These are phyloP conservation scores for Sungouiella blattae DNA, from an alignment of 805 yeast genomes.

Conservation along the genomic window DNA sequence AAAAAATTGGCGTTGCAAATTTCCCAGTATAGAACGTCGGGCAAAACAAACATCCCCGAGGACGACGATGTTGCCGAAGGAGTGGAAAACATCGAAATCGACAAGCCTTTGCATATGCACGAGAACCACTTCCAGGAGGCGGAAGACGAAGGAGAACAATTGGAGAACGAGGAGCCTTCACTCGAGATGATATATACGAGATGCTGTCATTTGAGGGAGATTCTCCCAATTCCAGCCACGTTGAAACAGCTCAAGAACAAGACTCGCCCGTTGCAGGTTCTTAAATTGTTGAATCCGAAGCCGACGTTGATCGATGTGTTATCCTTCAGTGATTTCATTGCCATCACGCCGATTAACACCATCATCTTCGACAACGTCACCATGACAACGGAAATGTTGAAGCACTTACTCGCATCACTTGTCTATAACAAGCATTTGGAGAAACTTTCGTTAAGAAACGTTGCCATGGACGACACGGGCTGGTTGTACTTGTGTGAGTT, in stretches of 20 bases:
- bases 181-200: conserved; percentile 49
- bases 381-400: conserved; percentile 52
- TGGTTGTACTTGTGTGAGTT: conserved; percentile 53
- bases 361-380: conserved; percentile 57
- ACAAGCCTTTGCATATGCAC: conserved; percentile 66
- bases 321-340: conserved; percentile 55
- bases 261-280: conserved; percentile 48
- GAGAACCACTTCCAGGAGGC: conserved; percentile 46
- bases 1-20: conserved; percentile 68
- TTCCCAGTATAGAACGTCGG: conserved; percentile 32
- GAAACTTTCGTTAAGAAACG: conserved; percentile 52
- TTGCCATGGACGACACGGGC: conserved; percentile 49
- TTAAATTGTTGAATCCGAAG: conserved; percentile 54
- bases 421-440: conserved; percentile 42
- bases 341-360: conserved; percentile 53
- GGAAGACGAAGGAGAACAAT: conserved; percentile 7
- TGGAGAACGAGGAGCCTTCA: conserved; percentile 25
- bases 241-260: conserved; percentile 52
- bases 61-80: conserved; percentile 15
- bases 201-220: conserved; percentile 48
- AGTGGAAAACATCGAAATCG: conserved; percentile 46
- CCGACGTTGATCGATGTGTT: conserved; percentile 57
- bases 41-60: conserved; percentile 14
- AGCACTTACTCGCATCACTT: conserved; percentile 46
- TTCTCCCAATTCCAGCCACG: conserved; percentile 49